A percentile compares a stretch with the other conserved stretches of the same genome.
These are phyloP conservation scores for Lycium barbarum DNA, from an alignment of 257 asterid species.

Conservation along the genomic window DNA sequence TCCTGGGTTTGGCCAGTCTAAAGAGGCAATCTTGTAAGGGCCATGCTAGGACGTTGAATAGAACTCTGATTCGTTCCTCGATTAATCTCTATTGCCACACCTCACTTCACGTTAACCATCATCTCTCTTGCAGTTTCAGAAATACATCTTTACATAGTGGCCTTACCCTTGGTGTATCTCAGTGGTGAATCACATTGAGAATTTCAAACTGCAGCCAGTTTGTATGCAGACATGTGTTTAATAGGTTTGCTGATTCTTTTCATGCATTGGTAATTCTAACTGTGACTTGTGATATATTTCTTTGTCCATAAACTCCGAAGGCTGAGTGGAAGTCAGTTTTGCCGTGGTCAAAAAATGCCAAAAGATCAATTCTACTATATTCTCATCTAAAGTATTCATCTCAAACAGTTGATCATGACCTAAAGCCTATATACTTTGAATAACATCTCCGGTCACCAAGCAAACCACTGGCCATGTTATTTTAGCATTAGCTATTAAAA, in stretches of 20 bases:
- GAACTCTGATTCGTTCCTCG: neutral
- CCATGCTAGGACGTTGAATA: neutral
- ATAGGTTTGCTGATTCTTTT: neutral
- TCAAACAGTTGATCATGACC: neutral
- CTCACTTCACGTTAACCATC: neutral
- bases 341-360: neutral
- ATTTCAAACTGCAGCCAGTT: neutral
- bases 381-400: constrained; percentile 5
- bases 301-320: neutral
- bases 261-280: neutral
- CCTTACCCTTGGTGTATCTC: neutral
- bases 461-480: constrained; percentile 15
- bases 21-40: neutral
- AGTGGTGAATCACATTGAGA: constrained; percentile 16
- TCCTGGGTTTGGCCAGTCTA: neutral
- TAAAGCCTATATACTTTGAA: neutral
- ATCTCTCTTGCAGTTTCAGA: neutral
- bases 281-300: neutral
- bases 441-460: constrained; percentile 22
- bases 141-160: neutral
- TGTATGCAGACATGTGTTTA: neutral
- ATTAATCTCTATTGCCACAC: neutral
- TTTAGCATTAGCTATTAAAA: neutral
- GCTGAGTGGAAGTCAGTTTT: constrained; percentile 11
- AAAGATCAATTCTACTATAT: neutral